Base-by-base conservation (phyloP, 208 protist species). In the Acanthamoeba sp. region DNA sequence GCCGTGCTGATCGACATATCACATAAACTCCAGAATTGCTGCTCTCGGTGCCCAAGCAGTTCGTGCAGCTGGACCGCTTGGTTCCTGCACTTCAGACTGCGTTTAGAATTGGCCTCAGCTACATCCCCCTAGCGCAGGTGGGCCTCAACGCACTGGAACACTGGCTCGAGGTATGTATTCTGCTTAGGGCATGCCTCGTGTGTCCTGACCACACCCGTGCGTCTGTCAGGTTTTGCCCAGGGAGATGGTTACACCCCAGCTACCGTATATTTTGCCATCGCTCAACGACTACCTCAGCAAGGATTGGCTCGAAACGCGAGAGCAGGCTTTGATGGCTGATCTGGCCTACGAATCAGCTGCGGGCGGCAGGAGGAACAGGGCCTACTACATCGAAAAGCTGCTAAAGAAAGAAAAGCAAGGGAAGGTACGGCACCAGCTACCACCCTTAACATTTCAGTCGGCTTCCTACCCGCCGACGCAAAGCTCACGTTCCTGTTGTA, bases 91-190 rank as follows among this genome's bases (percentile, higher is more conserved):
- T 97, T 1, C 80, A 95, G 40, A 71, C 93, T 7, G 80, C 95
- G 6, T 97, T 98, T 16, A 90, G 89, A 42, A 90, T 95, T 12
- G 96, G 96, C 38, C 48, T 97, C 3, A 90, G 48, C 36, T 97
- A 97, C 85, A 64, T 96, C 10, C 94, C 96, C n/a, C 36, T 98
- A 4, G 97, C 95, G 4, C 40, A 94, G 55, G 45, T 97, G 27
- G 96, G 50, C 32, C 59, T 98, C 2, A 71, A 96, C 91, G 66
- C 96, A 1, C 90, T 97, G 29, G 95, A 97, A 5, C 82, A 95
- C 66, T 97, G 96, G 94, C 90, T 80, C n/a, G 62, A 93, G 66
- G 50, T 89, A 94, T 32, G 14, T 66, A 20, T 90, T 1, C n/a
- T 34, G 73, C n/a, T n/a, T n/a, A n/a, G n/a, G n/a, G n/a, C n/a